These are phyloP conservation scores for Citrus trifoliata DNA, from an alignment of 345 rosid genomes.

Conservation along the genomic window DNA sequence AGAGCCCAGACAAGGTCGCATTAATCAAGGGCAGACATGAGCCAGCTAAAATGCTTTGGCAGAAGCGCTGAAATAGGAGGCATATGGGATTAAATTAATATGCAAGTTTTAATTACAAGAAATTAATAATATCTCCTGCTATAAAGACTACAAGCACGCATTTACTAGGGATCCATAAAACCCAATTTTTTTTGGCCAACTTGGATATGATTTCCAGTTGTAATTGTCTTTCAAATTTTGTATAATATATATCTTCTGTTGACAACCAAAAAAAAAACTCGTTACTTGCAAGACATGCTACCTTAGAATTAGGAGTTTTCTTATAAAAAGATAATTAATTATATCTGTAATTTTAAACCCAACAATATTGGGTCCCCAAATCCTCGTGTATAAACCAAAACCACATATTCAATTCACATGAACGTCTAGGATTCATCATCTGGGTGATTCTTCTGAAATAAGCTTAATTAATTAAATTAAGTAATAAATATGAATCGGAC, in stretches of 20 bases:
- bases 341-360: neutral
- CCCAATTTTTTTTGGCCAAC: neutral
- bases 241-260: too few relatives aligned
- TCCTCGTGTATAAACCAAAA: neutral
- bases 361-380: neutral
- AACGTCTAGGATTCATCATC: neutral
- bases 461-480: too few relatives aligned
- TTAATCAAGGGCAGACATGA: slow-evolving; percentile 33
- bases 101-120: neutral
- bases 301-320: neutral
- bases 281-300: neutral
- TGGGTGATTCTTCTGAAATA: neutral
- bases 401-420: neutral
- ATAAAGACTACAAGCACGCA: neutral
- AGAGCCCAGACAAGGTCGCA: slow-evolving; percentile 31
- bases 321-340: neutral
- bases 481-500: neutral
- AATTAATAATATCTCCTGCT: neutral
- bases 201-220: neutral
- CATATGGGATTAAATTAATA: slow-evolving; percentile 17
- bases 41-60: slow-evolving; percentile 42
- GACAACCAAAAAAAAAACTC: neutral
- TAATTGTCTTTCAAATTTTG: neutral
- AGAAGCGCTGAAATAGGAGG: slow-evolving; percentile 14
- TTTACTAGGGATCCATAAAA: slow-evolving; percentile 11